phyloP scores from a whole-genome alignment of 352 stramenopile genomes.

The Phytophthora cactorum region DNA sequence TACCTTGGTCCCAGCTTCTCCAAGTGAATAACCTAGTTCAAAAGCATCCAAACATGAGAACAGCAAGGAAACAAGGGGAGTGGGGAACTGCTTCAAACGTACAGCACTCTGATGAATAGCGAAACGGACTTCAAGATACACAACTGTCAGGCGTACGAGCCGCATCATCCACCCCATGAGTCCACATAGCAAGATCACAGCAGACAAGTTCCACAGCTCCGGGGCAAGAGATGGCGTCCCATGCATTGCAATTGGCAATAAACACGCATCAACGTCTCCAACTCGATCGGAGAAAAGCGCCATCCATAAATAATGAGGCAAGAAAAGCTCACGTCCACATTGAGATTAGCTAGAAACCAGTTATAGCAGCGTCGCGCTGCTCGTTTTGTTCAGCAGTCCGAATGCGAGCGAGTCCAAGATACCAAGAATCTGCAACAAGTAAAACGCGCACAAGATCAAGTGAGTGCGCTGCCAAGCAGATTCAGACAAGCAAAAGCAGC shows the following conservation, averaged over 20 bases:
- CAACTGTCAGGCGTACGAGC: slow-evolving; percentile 46
- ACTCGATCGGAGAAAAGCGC: not conserved
- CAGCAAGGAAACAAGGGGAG: not conserved
- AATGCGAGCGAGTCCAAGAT: slow-evolving; percentile 74
- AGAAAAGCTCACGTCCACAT: slow-evolving; percentile 22
- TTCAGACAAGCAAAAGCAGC: not conserved
- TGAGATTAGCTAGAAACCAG: slow-evolving; percentile 25
- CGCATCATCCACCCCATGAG: slow-evolving; percentile 53
- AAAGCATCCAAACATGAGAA: not conserved
- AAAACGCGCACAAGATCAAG: slow-evolving; percentile 1
- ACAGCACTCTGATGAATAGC: slow-evolving; percentile 52
- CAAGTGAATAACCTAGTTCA: slow-evolving; percentile 30
- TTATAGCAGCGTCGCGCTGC: slow-evolving; percentile 53
- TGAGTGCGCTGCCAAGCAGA: slow-evolving; percentile 1
- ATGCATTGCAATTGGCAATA: slow-evolving; percentile 15
- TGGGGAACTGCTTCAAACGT: slow-evolving; percentile 9
- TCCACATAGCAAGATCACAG: slow-evolving; percentile 49
- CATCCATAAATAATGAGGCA: slow-evolving; percentile 26
- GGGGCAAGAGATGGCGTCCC: slow-evolving; percentile 30
- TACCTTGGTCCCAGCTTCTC: slow-evolving; percentile 43
- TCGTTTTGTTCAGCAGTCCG: slow-evolving; percentile 56
- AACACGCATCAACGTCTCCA: not conserved
- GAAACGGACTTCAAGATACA: slow-evolving; percentile 47
- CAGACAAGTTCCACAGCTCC: slow-evolving; percentile 70
- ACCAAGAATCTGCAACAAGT: slow-evolving; percentile 58